Evolutionary conservation across 2,329 filamentous ascomycete species (phyloP).

Genomic region (Metarhizium guizhouense): DNA sequence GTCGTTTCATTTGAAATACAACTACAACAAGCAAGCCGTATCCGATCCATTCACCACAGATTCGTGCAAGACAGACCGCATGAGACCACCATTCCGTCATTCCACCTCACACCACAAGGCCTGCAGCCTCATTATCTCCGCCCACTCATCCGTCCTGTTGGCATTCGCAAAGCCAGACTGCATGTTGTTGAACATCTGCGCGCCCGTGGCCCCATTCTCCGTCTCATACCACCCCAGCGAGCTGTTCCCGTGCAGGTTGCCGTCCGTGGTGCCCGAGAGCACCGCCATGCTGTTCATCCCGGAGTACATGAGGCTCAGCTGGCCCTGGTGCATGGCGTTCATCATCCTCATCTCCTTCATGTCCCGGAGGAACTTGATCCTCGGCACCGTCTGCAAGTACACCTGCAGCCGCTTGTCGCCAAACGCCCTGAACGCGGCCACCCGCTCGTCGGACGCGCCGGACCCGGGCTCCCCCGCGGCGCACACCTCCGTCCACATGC

Average conservation of each 20-base stretch:
- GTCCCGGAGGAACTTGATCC: slow-evolving; percentile 16
- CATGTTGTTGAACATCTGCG: slow-evolving; percentile 24
- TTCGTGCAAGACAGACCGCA: neutral
- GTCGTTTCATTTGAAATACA: too few species aligned
- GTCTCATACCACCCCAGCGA: slow-evolving; percentile 26
- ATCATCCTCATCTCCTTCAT: slow-evolving; percentile 22
- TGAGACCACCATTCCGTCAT: slow-evolving; percentile 3
- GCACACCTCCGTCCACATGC: slow-evolving; percentile 21
- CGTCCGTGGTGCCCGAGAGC: slow-evolving; percentile 19
- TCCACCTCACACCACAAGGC: slow-evolving; percentile 23
- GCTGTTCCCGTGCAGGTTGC: slow-evolving; percentile 24
- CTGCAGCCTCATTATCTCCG: slow-evolving; percentile 16
- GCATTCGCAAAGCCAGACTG: slow-evolving; percentile 19
- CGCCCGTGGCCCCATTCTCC: slow-evolving; percentile 21
- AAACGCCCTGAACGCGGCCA: slow-evolving; percentile 19
- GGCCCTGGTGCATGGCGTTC: slow-evolving; percentile 24
- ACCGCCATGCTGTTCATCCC: slow-evolving; percentile 20
- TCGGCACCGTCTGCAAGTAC: slow-evolving; percentile 19
- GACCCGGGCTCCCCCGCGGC: slow-evolving; percentile 16
- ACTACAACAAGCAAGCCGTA: too few species aligned
- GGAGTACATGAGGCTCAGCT: slow-evolving; percentile 23
- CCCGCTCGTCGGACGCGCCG: slow-evolving; percentile 13
- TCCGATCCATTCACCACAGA: too few species aligned
- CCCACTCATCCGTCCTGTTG: slow-evolving; percentile 16
- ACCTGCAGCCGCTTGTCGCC: slow-evolving; percentile 17